phyloP scores from a whole-genome alignment of 23 red algal species.

The Cyanidium caldarium region DNA sequence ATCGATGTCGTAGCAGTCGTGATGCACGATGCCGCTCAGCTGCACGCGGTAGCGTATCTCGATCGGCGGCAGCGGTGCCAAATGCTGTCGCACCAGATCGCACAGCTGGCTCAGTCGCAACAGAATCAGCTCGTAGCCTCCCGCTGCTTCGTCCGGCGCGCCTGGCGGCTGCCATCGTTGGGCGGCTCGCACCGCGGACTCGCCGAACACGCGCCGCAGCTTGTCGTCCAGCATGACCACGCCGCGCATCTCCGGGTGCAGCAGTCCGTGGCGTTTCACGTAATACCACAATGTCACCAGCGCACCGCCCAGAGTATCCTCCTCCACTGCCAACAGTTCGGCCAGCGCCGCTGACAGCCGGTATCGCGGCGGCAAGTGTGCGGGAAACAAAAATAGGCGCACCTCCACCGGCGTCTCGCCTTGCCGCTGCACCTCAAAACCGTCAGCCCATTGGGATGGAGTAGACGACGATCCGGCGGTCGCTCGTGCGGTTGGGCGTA shows the following conservation, averaged over 20 bases:
- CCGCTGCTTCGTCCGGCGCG: constrained; percentile 7
- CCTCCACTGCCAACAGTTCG: constrained; percentile 40
- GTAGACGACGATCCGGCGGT: constrained; percentile 25
- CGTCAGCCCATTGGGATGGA: too few species aligned
- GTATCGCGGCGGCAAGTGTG: constrained; percentile 28
- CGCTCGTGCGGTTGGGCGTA: too few species aligned
- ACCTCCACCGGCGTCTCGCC: constrained; percentile 12
- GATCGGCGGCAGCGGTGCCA: constrained; percentile 46
- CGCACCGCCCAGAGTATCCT: constrained; percentile 29
- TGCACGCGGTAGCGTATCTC: constrained; percentile 28
- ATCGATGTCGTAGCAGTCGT: constrained; percentile 61
- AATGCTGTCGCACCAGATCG: constrained; percentile 44
- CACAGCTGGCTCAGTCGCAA: constrained; percentile 7
- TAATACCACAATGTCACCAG: constrained; percentile 61
- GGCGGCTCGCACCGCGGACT: too few species aligned
- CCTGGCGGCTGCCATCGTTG: neutral
- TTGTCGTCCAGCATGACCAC: constrained; percentile 1
- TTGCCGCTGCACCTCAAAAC: constrained; percentile 52
- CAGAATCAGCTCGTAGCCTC: neutral
- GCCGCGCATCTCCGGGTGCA: constrained; percentile 34
- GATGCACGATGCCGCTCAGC: constrained; percentile 17
- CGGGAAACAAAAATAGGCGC: constrained; percentile 44
- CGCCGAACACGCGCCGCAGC: neutral
- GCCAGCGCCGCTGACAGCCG: constrained; percentile 40
- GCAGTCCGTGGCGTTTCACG: constrained; percentile 39